phyloP scores from a whole-genome alignment of 2,329 filamentous ascomycete species.

The Colletotrichum echinochloae region DNA sequence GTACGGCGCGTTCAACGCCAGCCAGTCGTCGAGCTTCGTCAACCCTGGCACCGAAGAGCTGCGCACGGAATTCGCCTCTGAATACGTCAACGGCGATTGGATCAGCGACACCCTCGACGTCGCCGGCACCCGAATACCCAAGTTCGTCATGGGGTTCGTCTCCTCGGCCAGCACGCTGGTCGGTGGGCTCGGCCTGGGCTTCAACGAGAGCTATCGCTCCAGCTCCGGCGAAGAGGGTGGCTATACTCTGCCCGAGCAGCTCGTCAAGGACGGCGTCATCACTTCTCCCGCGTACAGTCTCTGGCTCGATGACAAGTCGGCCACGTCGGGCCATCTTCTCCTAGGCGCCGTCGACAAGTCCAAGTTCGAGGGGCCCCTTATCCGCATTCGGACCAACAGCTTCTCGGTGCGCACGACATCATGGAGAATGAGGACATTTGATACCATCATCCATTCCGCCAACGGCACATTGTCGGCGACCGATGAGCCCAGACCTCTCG shows the following conservation, averaged over 20 bases:
- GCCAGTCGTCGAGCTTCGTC: conserved; percentile 61
- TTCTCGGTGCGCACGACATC: neutral
- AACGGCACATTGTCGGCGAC: conserved; percentile 16
- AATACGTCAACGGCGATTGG: conserved; percentile 47
- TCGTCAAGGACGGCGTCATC: conserved; percentile 72
- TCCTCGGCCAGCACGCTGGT: conserved; percentile 59
- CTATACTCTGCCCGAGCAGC: conserved; percentile 70
- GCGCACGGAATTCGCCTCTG: conserved; percentile 70
- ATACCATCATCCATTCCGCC: conserved; percentile 16
- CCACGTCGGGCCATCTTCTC: conserved; percentile 24
- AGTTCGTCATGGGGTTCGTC: conserved; percentile 68
- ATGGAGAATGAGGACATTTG: neutral
- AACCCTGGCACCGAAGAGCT: conserved; percentile 58
- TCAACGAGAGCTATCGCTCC: conserved; percentile 58
- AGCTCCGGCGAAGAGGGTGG: conserved; percentile 22
- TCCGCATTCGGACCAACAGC: conserved; percentile 17
- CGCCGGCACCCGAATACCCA: conserved; percentile 57
- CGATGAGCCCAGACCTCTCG: conserved; percentile 4
- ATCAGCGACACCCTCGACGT: conserved; percentile 65
- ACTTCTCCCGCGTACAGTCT: conserved; percentile 75
- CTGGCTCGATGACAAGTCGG: conserved; percentile 59
- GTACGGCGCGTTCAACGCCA: conserved; percentile 49
- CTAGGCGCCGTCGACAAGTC: conserved; percentile 38
- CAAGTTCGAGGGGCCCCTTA: conserved; percentile 44
- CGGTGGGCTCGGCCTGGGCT: conserved; percentile 72